phyloP scores from a whole-genome alignment of 768 basidiomycete genomes.

The Daedaleopsis sinensis region DNA sequence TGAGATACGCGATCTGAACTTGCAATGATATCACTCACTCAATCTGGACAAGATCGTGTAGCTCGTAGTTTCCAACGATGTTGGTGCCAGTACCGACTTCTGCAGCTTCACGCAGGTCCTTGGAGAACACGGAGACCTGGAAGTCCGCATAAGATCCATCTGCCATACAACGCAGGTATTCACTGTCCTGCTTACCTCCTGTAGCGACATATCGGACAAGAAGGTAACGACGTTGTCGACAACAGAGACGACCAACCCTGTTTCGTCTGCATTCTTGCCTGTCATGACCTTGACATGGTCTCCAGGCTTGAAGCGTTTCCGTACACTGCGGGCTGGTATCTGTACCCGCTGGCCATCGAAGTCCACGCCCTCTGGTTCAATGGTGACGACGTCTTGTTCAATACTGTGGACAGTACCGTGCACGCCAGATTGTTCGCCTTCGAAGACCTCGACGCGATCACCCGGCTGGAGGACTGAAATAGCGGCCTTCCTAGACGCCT shows the following conservation, averaged over 20 bases:
- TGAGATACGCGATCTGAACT: not conserved
- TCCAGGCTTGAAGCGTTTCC: conserved; percentile 95
- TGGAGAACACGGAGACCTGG: conserved; percentile 95
- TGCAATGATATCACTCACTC: conserved; percentile 62
- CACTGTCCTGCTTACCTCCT: conserved; percentile 64
- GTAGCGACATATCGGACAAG: conserved; percentile 95
- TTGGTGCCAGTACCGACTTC: conserved; percentile 95
- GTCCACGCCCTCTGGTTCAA: conserved; percentile 80
- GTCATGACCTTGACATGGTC: conserved; percentile 99
- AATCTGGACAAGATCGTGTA: conserved; percentile 95
- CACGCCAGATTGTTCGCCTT: conserved; percentile 93
- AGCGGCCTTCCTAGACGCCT: conserved; percentile 89
- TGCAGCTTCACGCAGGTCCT: conserved; percentile 95
- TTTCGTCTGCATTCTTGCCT: conserved; percentile 93
- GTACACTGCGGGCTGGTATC: conserved; percentile 82
- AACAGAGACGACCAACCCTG: conserved; percentile 92
- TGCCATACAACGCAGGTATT: not conserved
- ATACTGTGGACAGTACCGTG: conserved; percentile 93
- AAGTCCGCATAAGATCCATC: not conserved
- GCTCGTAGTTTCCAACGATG: conserved; percentile 88
- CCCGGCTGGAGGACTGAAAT: conserved; percentile 95
- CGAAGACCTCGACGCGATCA: conserved; percentile 96
- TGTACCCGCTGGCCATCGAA: conserved; percentile 87
- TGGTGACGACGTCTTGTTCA: conserved; percentile 81
- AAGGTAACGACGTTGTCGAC: conserved; percentile 92